These are phyloP conservation scores for Aureobasidium sp. DNA, from an alignment of 2,329 filamentous ascomycete genomes.

Conservation along the genomic window DNA sequence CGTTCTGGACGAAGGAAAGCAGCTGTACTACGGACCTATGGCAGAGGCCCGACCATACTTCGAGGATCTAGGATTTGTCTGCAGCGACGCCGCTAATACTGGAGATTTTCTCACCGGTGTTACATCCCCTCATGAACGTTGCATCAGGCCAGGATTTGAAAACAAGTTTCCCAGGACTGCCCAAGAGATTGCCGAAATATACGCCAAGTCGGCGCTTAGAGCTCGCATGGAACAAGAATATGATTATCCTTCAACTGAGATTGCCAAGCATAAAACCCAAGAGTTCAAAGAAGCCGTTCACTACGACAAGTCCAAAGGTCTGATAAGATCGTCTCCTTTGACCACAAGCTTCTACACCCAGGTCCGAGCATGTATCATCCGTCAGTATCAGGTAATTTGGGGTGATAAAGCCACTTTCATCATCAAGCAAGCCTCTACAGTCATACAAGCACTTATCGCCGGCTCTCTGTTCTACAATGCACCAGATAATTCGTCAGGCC, in stretches of 20 bases:
- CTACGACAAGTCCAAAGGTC: not conserved
- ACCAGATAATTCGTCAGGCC: constrained; percentile 54
- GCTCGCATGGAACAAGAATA: too few relatives aligned
- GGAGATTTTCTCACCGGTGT: constrained; percentile 82
- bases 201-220: too few relatives aligned
- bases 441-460: constrained; percentile 80
- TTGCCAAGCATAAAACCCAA: not conserved
- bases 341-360: not conserved
- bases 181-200: constrained; percentile 54
- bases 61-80: constrained; percentile 77
- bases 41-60: constrained; percentile 77
- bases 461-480: constrained; percentile 82
- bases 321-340: not conserved
- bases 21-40: constrained; percentile 79
- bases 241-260: too few relatives aligned
- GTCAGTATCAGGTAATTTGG: constrained; percentile 79
- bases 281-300: not conserved
- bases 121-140: constrained; percentile 59
- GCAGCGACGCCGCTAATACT: constrained; percentile 80
- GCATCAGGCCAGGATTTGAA: constrained; percentile 48
- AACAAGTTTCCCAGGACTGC: constrained; percentile 52
- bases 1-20: constrained; percentile 79
- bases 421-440: constrained; percentile 74
- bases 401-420: constrained; percentile 82
- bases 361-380: not conserved